phyloP scores from a whole-genome alignment of 805 yeast genomes.

The Huiozyma naganishii region DNA sequence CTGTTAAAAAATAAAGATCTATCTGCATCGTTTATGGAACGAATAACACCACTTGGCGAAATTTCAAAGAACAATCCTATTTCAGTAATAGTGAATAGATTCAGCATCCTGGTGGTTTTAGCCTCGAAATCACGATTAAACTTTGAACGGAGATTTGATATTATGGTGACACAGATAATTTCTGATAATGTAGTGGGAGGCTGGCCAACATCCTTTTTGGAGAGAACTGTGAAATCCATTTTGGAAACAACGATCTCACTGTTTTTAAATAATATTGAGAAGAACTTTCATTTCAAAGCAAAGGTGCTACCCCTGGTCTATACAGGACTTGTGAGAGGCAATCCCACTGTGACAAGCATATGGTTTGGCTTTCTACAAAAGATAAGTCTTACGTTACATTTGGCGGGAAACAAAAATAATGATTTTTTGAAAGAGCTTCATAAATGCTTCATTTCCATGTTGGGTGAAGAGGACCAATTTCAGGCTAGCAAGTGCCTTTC shows the following conservation, averaged over 20 bases:
- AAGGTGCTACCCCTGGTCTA: constrained; percentile 4
- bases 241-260: constrained; percentile 7
- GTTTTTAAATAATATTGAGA: constrained; percentile 5
- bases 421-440: neutral
- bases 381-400: neutral
- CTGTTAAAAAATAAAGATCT: constrained; percentile 8
- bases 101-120: constrained; percentile 18
- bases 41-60: constrained; percentile 22
- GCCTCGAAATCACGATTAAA: constrained; percentile 13
- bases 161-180: constrained; percentile 13
- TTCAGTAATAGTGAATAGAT: constrained; percentile 19
- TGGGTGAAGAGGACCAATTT: neutral
- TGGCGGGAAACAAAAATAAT: neutral
- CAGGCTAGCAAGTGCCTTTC: neutral
- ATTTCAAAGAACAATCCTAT: constrained; percentile 10
- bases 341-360: neutral
- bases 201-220: neutral
- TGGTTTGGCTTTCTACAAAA: constrained; percentile 6
- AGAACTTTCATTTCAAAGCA: constrained; percentile 9
- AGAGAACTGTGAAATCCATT: constrained; percentile 3
- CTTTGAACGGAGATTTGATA: constrained; percentile 16
- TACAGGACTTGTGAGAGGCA: constrained; percentile 4
- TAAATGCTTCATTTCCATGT: neutral
- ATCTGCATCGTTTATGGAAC: constrained; percentile 14
- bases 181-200: constrained; percentile 1